A percentile compares a stretch with the other conserved stretches of the same genome.
phyloP scores from a whole-genome alignment of 2,329 filamentous ascomycete genomes.

The Colletotrichum spaethianum region DNA sequence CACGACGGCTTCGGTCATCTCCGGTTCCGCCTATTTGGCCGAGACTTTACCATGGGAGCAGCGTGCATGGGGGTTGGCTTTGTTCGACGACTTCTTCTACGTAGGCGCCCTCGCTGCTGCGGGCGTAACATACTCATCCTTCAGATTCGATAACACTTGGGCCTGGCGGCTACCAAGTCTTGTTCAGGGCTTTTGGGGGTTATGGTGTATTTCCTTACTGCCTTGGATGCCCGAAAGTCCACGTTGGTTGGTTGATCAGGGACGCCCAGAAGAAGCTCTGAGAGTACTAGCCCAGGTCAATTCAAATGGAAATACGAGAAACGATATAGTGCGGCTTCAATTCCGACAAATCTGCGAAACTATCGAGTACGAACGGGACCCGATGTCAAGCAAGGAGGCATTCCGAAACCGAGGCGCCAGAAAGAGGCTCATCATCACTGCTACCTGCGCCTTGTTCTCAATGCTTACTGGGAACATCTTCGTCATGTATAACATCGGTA shows the following conservation, averaged over 20 bases:
- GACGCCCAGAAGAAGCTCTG: conserved; percentile 6
- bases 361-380: conserved; percentile 21
- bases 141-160: conserved; percentile 17
- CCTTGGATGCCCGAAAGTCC: conserved; percentile 28
- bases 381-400: conserved; percentile 4
- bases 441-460: not conserved
- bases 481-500: conserved; percentile 11
- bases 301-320: not conserved
- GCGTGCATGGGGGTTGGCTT: conserved; percentile 3
- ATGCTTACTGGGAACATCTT: conserved; percentile 18
- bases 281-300: conserved; percentile 10
- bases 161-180: conserved; percentile 22
- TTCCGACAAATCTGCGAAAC: conserved; percentile 29
- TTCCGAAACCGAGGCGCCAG: not conserved
- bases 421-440: conserved; percentile 13
- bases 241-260: conserved; percentile 27
- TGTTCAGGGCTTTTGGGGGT: conserved; percentile 6
- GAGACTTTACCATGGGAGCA: conserved; percentile 19
- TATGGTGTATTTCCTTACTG: not conserved
- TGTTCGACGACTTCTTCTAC: conserved; percentile 26
- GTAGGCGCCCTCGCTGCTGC: conserved; percentile 6
- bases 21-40: conserved; percentile 19
- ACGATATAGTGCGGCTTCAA: conserved; percentile 24
- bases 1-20: conserved; percentile 14
- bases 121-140: conserved; percentile 19